Percentiles rank a stretch among this genome's conserved stretches.
These are phyloP conservation scores for Xylaria sp. DNA, from an alignment of 2,329 filamentous ascomycete species.

Conservation along the genomic window DNA sequence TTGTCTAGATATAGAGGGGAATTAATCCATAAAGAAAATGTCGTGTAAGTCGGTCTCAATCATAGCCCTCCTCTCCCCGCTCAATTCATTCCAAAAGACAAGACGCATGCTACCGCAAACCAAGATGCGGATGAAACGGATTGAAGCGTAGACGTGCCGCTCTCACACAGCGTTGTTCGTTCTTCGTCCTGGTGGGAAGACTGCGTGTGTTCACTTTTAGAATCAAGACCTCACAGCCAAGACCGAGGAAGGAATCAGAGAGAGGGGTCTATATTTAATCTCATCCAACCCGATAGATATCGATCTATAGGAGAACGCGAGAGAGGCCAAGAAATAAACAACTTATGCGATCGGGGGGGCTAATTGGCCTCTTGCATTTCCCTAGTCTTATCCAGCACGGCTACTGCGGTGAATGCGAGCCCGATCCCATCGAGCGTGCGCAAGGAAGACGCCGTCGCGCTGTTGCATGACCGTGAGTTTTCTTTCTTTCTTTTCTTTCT, in stretches of 20 bases:
- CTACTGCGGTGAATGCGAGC: slow-evolving; percentile 57
- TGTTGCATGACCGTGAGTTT: slow-evolving; percentile 59
- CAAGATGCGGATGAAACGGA: neutral
- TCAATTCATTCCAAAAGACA: neutral
- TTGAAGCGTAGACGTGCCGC: neutral
- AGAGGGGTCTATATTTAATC: neutral
- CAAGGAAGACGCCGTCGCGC: slow-evolving; percentile 50
- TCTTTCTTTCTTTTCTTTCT: too few species aligned
- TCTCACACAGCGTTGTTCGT: neutral
- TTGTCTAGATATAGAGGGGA: slow-evolving; percentile 5
- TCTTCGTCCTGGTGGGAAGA: neutral
- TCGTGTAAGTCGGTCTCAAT: slow-evolving; percentile 44
- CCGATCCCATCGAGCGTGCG: slow-evolving; percentile 53
- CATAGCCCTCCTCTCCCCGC: neutral
- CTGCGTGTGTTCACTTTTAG: neutral
- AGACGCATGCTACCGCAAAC: neutral
- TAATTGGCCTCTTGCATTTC: slow-evolving; percentile 5
- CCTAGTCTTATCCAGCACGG: slow-evolving; percentile 59
- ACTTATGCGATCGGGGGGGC: neutral
- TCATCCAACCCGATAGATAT: neutral
- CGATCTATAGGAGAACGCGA: neutral
- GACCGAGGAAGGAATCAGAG: neutral
- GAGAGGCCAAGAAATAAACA: too few species aligned
- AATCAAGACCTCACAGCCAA: neutral
- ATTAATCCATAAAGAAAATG: slow-evolving; percentile 35